A percentile compares a stretch with the other conserved stretches of the same genome.
Evolutionary conservation across 179 eudicot genomes (phyloP).

Genomic region (Carnegiea gigantea): DNA sequence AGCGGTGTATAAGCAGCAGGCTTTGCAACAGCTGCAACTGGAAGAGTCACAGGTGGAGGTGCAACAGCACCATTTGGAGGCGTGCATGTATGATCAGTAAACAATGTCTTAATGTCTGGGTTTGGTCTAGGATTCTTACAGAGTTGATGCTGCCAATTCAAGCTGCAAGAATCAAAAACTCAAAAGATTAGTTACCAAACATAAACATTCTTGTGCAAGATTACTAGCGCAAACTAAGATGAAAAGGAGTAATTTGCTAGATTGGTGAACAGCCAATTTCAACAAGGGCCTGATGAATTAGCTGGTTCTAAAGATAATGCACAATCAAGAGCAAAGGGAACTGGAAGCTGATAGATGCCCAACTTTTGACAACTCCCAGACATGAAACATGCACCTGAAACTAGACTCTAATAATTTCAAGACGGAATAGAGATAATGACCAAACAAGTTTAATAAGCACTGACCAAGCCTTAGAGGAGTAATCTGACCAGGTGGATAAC

Average conservation of each 20-base stretch:
- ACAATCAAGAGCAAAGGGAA: not conserved
- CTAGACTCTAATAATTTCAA: not conserved
- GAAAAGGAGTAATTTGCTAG: not conserved
- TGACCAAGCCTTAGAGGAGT: not conserved
- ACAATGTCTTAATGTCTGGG: slow-evolving; percentile 85
- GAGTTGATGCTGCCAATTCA: slow-evolving; percentile 96
- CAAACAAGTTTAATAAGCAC: not conserved
- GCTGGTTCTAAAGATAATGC: not conserved
- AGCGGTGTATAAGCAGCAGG: slow-evolving; percentile 67
- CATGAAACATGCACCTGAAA: not conserved
- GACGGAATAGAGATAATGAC: not conserved
- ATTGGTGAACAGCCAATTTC: not conserved
- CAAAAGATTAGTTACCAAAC: slow-evolving; percentile 6
- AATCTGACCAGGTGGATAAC: not conserved
- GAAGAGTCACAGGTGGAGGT: slow-evolving; percentile 69
- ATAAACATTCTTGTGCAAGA: not conserved
- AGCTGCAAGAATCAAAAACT: slow-evolving; percentile 43
- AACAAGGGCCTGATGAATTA: not conserved
- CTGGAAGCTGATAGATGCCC: not conserved
- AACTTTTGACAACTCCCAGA: not conserved
- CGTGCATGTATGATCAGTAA: slow-evolving; percentile 69
- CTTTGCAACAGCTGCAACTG: slow-evolving; percentile 66
- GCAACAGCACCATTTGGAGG: slow-evolving; percentile 80
- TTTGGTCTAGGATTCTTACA: slow-evolving; percentile 88
- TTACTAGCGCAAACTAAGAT: not conserved